Base-by-base conservation (phyloP, 192 early-diverging fungal genomes). In the Backusella macrospora region DNA sequence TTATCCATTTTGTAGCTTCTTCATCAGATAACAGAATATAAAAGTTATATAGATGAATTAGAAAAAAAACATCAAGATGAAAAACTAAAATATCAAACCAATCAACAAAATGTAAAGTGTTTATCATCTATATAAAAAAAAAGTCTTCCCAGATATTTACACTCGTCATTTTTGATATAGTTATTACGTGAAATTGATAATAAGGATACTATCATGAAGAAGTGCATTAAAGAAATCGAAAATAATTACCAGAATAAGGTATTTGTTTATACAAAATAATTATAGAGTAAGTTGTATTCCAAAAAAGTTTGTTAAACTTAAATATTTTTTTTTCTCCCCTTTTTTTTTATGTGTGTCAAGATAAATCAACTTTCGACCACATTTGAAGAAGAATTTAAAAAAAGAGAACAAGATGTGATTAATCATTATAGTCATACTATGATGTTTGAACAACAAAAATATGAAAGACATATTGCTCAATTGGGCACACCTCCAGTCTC, bases 151-250 rank as follows among this genome's bases (percentile, higher is more conserved):
- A 65, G 2, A n/a, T 1, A 5, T 0, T 18, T 26, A 37, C 34
- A 70, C 13, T 4, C 47, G 15, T 6, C 0, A n/a, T 48, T 49
- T 70, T 62, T 23, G 10, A n/a, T 44, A 21, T 42, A 74, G 73
- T 34, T 74, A n/a, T 43, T 74, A 42, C 73, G 73, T 47, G 47
- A 74, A 62, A 21, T 68, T 5, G 46, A 74, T 16, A 37, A 49
- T 38, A 42, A 66, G 16, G 45, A 74, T 10, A 46, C 0, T 1
- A 34, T 34, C 29, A 34, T 34, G 29, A 34, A 34, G 29, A 34
- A 73, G 15, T 14, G 26, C 16, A 59, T 46, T 9, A 39, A 59
- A 45, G 40, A 59, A 29, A 43, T 73, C 2, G 21, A 73, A 43
- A 18, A 39, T 29, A 45, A 46, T 18, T 59, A 44, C 14, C 49